Conservation (phyloP, 1,284 basidiomycete genomes). For the Ustilago cynodontis region DNA sequence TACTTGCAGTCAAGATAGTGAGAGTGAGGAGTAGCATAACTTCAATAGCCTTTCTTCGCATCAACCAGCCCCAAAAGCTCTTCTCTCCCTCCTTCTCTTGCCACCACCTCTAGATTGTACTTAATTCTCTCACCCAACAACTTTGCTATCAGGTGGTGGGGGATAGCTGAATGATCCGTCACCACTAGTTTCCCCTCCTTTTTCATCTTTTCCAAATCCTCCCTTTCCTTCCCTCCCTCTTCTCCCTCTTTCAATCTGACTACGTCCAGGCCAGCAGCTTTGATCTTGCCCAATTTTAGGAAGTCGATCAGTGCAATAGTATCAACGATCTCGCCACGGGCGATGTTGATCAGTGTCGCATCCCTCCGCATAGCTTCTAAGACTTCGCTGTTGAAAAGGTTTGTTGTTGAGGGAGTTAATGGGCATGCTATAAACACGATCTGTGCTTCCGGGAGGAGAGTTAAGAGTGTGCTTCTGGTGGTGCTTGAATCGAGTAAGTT, state of each 20-base stretch:
- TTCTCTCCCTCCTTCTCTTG: background rate
- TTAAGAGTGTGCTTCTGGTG: conserved; percentile 3
- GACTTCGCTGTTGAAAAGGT: conserved; percentile 14
- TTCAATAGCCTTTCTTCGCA: conserved; percentile 30
- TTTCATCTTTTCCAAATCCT: background rate
- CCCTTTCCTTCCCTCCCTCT: background rate
- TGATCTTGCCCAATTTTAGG: conserved; percentile 80
- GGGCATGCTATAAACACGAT: conserved; percentile 51
- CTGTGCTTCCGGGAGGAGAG: conserved; percentile 12
- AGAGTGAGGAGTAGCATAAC: no score
- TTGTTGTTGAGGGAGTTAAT: conserved; percentile 30
- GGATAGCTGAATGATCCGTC: conserved; percentile 42
- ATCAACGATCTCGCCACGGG: conserved; percentile 79
- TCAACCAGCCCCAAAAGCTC: conserved; percentile 25
- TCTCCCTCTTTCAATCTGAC: conserved; percentile 83
- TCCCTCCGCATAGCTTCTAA: conserved; percentile 1
- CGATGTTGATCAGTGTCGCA: conserved; percentile 52
- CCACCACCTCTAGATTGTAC: conserved; percentile 14
- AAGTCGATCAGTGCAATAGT: conserved; percentile 82
- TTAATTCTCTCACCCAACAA: conserved; percentile 20
- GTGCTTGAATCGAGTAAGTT: conserved; percentile 5
- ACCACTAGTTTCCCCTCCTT: conserved; percentile 19
- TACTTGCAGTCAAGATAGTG: no score
- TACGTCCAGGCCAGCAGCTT: conserved; percentile 90
- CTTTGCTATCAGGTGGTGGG: background rate